Evolutionary conservation across 1,284 basidiomycete species (phyloP).

Genomic region (Bjerkandera adusta): DNA sequence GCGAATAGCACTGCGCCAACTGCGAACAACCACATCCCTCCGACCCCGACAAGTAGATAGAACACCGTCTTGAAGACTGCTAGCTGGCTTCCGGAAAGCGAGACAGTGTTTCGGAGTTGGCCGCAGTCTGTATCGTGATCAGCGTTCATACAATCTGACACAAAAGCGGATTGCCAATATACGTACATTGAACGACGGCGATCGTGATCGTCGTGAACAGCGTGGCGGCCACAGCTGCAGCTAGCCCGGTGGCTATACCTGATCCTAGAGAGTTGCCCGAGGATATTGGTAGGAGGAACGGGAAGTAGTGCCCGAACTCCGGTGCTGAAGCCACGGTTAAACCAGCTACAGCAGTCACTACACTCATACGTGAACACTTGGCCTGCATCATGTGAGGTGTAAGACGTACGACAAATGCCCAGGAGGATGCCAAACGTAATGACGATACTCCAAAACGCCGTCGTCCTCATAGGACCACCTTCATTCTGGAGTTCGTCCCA

Average conservation of each 20-base stretch:
- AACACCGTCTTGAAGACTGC: slow-evolving; percentile 68
- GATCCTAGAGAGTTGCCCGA: slow-evolving; percentile 47
- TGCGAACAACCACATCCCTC: slow-evolving; percentile 59
- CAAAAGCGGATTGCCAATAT: not conserved
- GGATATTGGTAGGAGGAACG: slow-evolving; percentile 59
- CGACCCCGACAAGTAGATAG: slow-evolving; percentile 54
- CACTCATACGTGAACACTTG: slow-evolving; percentile 20
- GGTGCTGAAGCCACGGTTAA: slow-evolving; percentile 67
- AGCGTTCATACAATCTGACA: not conserved
- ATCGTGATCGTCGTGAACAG: slow-evolving; percentile 58
- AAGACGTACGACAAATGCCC: slow-evolving; percentile 58
- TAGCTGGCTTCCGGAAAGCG: slow-evolving; percentile 58
- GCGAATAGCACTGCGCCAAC: slow-evolving; percentile 70
- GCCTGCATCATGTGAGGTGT: not conserved
- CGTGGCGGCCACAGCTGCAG: slow-evolving; percentile 59
- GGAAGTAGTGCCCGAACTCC: slow-evolving; percentile 66
- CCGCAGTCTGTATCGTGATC: slow-evolving; percentile 38
- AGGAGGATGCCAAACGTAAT: slow-evolving; percentile 48
- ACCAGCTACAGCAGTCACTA: slow-evolving; percentile 69
- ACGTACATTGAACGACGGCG: slow-evolving; percentile 56
- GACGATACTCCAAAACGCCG: slow-evolving; percentile 57
- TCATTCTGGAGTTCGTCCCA: slow-evolving; percentile 74
- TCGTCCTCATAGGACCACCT: slow-evolving; percentile 39
- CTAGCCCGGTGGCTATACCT: slow-evolving; percentile 65
- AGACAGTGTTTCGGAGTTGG: slow-evolving; percentile 54